These are phyloP conservation scores for Multifurca ochricompacta DNA, from an alignment of 768 basidiomycete genomes.

Conservation along the genomic window DNA sequence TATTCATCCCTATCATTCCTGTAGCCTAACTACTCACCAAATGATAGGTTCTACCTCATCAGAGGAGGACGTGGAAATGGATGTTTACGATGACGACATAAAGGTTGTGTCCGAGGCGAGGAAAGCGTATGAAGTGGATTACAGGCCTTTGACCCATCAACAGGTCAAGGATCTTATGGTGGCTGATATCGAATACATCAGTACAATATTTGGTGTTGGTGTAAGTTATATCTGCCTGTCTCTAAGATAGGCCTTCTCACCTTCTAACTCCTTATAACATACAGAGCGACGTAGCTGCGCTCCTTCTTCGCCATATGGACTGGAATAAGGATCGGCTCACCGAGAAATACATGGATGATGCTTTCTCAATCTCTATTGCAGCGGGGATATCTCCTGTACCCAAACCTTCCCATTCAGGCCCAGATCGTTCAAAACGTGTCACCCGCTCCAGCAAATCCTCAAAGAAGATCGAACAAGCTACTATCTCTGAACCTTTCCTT, in stretches of 20 bases:
- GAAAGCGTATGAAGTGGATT: slow-evolving; percentile 79
- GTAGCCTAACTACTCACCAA: slow-evolving; percentile 19
- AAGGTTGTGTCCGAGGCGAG: slow-evolving; percentile 46
- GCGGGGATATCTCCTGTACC: slow-evolving; percentile 61
- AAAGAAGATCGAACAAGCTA: slow-evolving; percentile 17
- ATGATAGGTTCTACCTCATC: slow-evolving; percentile 34
- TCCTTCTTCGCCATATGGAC: slow-evolving; percentile 72
- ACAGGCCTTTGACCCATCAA: slow-evolving; percentile 60
- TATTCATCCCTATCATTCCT: slow-evolving; percentile 21
- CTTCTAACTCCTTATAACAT: neutral
- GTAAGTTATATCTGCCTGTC: slow-evolving; percentile 40
- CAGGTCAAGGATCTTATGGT: slow-evolving; percentile 75
- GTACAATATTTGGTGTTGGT: slow-evolving; percentile 81
- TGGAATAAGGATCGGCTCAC: slow-evolving; percentile 98
- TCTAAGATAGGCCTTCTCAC: neutral
- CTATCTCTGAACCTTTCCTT: slow-evolving; percentile 50
- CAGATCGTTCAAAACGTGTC: slow-evolving; percentile 29
- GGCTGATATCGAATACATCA: slow-evolving; percentile 76
- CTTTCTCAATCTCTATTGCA: slow-evolving; percentile 55
- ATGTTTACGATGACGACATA: slow-evolving; percentile 56
- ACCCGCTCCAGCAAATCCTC: slow-evolving; percentile 24
- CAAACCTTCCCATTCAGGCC: slow-evolving; percentile 26
- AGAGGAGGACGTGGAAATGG: slow-evolving; percentile 66
- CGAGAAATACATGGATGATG: slow-evolving; percentile 96
- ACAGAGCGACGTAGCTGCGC: slow-evolving; percentile 60